Conservation (phyloP, 257 asterid species). For the Jacaranda copaia region DNA sequence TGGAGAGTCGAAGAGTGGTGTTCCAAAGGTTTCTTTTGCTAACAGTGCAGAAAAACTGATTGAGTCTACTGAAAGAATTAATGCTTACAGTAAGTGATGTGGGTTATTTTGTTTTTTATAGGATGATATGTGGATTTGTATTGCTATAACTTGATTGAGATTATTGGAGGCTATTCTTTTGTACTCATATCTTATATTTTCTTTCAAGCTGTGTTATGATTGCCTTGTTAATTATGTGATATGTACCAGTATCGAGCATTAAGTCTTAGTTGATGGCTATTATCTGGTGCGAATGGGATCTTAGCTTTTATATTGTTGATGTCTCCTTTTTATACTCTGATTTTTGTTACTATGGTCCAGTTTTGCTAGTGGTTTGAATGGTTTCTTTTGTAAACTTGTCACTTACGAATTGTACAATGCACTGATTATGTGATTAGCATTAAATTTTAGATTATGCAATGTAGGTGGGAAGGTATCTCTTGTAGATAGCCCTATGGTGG, state of each 20-base stretch:
- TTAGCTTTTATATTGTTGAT: constrained; percentile 10
- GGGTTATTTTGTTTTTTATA: too few relatives aligned
- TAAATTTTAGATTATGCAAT: constrained; percentile 11
- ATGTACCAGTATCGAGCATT: background rate
- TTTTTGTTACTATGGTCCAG: background rate
- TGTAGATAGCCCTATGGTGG: constrained; percentile 45
- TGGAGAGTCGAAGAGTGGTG: constrained; percentile 41
- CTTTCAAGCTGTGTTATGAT: constrained; percentile 20
- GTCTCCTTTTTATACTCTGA: background rate
- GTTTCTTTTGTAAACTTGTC: constrained; percentile 22
- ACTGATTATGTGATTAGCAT: constrained; percentile 8
- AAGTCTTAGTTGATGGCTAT: constrained; percentile 14
- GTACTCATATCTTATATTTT: background rate
- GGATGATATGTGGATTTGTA: background rate
- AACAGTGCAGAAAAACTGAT: constrained; percentile 39
- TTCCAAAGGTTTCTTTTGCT: constrained; percentile 40
- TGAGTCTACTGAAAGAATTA: constrained; percentile 40
- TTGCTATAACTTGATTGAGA: constrained; percentile 3
- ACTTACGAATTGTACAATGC: background rate
- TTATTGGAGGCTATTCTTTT: constrained; percentile 1
- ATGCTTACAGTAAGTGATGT: constrained; percentile 59
- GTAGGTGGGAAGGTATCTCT: constrained; percentile 63
- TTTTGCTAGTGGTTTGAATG: constrained; percentile 8
- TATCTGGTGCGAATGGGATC: constrained; percentile 21
- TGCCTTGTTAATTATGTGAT: background rate